phyloP scores from a whole-genome alignment of 768 basidiomycete species.

The Suillus paluster region DNA sequence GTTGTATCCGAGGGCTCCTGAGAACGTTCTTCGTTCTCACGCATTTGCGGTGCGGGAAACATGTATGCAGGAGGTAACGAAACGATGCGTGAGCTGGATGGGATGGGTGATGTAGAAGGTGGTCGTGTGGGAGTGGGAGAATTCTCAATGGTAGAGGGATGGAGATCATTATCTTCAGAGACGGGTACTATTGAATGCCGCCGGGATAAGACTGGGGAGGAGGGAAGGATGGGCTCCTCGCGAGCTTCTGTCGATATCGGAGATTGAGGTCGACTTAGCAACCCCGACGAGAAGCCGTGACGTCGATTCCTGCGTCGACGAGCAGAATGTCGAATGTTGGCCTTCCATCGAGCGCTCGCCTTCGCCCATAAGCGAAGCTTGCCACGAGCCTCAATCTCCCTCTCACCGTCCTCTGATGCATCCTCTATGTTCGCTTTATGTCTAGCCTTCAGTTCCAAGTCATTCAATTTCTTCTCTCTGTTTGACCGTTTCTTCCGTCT shows the following conservation, averaged over 20 bases:
- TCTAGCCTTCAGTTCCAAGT: slow-evolving; percentile 55
- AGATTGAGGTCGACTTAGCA: slow-evolving; percentile 21
- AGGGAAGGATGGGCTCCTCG: slow-evolving; percentile 9
- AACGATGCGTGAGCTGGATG: slow-evolving; percentile 26
- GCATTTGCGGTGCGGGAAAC: slow-evolving; percentile 26
- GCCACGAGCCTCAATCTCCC: slow-evolving; percentile 50
- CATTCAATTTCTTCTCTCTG: slow-evolving; percentile 31
- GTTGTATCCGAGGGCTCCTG: slow-evolving; percentile 12
- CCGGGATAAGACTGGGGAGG: slow-evolving; percentile 27
- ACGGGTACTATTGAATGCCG: slow-evolving; percentile 31
- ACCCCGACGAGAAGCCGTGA: not conserved
- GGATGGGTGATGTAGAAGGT: slow-evolving; percentile 6
- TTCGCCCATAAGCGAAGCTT: slow-evolving; percentile 67
- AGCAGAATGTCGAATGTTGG: slow-evolving; percentile 61
- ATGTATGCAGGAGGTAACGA: slow-evolving; percentile 52
- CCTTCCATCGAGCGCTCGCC: slow-evolving; percentile 72
- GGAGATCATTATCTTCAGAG: slow-evolving; percentile 3
- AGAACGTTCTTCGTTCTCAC: slow-evolving; percentile 11
- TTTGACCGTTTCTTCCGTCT: slow-evolving; percentile 38
- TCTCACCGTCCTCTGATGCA: slow-evolving; percentile 33
- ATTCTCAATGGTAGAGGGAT: not conserved
- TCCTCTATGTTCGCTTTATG: slow-evolving; percentile 28
- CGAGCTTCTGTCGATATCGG: slow-evolving; percentile 19
- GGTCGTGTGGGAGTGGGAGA: slow-evolving; percentile 11
- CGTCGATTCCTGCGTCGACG: slow-evolving; percentile 52